Evolutionary conservation across 768 basidiomycete genomes (phyloP).

Genomic region (Boletus subparvulus): DNA sequence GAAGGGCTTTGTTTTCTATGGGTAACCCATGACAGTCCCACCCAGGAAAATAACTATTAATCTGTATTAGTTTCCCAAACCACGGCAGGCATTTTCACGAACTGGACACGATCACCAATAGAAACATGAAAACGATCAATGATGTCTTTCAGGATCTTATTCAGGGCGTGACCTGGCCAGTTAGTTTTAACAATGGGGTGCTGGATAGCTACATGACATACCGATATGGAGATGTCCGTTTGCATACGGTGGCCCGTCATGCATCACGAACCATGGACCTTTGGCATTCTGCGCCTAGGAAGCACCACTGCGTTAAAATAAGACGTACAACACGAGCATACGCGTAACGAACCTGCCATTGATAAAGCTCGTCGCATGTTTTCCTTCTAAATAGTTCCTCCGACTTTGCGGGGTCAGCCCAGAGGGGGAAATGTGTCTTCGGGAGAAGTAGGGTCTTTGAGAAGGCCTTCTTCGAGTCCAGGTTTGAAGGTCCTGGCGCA

Average conservation of each 20-base stretch:
- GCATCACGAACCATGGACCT: conserved; percentile 77
- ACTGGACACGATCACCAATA: conserved; percentile 80
- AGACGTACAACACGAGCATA: not conserved
- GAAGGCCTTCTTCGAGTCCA: conserved; percentile 41
- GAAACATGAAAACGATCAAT: conserved; percentile 87
- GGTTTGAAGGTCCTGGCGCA: not conserved
- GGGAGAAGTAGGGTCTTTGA: conserved; percentile 75
- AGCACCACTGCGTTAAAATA: not conserved
- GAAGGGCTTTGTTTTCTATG: conserved; percentile 91
- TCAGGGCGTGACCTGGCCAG: conserved; percentile 82
- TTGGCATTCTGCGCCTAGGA: conserved; percentile 62
- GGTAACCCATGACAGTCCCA: conserved; percentile 99
- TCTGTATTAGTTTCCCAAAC: not conserved
- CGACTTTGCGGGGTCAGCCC: conserved; percentile 61
- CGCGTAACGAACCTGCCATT: conserved; percentile 62
- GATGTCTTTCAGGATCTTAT: conserved; percentile 95
- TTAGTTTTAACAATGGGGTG: not conserved
- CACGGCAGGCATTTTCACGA: conserved; percentile 28
- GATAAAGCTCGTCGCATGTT: conserved; percentile 75
- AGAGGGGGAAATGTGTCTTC: conserved; percentile 74
- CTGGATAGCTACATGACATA: conserved; percentile 31
- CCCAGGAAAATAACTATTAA: conserved; percentile 83
- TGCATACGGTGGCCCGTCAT: conserved; percentile 97
- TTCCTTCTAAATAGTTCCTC: conserved; percentile 57
- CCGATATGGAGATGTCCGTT: conserved; percentile 97